phyloP scores from a whole-genome alignment of 2,329 filamentous ascomycete species.

The Aspergillus sp. region DNA sequence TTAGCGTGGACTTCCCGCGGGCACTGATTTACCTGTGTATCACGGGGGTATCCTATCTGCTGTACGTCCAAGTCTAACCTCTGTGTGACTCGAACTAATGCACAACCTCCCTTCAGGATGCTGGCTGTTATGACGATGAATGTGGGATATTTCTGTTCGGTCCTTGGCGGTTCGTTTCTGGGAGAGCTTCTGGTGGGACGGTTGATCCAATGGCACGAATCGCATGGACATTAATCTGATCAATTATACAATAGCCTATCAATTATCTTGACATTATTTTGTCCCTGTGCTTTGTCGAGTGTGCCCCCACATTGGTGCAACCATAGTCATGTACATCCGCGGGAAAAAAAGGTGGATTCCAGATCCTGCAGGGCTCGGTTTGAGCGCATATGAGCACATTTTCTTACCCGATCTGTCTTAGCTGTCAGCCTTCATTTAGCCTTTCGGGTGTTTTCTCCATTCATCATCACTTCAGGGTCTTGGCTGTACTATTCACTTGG shows the following conservation, averaged over 20 bases:
- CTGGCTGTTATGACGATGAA: constrained; percentile 90
- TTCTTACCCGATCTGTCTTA: constrained; percentile 23
- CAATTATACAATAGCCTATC: not conserved
- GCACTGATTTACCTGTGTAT: constrained; percentile 72
- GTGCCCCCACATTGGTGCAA: not conserved
- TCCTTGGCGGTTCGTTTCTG: constrained; percentile 80
- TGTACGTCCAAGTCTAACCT: constrained; percentile 63
- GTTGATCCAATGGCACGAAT: constrained; percentile 54
- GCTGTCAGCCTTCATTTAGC: not conserved
- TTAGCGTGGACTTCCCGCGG: constrained; percentile 77
- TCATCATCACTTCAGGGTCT: not conserved
- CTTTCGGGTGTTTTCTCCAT: not conserved
- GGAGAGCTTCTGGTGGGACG: constrained; percentile 82
- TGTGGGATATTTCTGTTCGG: constrained; percentile 79
- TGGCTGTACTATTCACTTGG: not conserved
- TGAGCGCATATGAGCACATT: constrained; percentile 41
- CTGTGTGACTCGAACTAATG: not conserved
- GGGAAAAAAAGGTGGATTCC: not conserved
- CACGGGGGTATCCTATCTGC: constrained; percentile 78
- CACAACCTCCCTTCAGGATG: constrained; percentile 64
- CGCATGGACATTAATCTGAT: constrained; percentile 28
- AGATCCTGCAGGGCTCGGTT: not conserved
- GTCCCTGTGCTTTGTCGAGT: not conserved
- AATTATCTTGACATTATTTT: not conserved
- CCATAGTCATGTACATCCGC: not conserved